These are phyloP conservation scores for Eimeria brunetti DNA, from an alignment of 169 alveolate genomes.

Conservation along the genomic window DNA sequence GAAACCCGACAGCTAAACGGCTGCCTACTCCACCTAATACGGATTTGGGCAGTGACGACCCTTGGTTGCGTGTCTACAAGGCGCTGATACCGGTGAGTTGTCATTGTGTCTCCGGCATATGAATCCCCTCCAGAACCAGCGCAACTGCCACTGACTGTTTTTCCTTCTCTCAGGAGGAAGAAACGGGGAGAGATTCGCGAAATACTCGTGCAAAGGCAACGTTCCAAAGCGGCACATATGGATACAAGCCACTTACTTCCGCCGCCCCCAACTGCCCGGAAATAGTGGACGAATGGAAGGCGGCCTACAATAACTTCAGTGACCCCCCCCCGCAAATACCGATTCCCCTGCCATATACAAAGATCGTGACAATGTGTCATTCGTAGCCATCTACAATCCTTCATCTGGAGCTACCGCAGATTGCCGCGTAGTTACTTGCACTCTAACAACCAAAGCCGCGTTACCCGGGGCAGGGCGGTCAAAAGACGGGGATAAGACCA, in stretches of 20 bases:
- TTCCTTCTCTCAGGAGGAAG: background rate
- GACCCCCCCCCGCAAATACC: background rate
- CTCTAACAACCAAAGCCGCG: background rate
- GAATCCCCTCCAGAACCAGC: background rate
- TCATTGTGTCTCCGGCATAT: background rate
- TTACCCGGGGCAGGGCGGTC: background rate
- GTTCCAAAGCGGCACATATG: background rate
- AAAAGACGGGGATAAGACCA: background rate
- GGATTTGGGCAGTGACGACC: no score
- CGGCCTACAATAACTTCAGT: background rate
- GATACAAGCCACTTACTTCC: background rate
- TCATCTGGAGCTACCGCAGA: background rate
- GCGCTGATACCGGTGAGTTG: constrained; percentile 20
- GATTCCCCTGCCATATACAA: background rate
- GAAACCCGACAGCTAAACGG: background rate
- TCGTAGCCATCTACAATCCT: constrained; percentile 19
- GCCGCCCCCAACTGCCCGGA: background rate
- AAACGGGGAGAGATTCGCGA: no score
- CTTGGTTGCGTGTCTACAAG: background rate
- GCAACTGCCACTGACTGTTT: background rate
- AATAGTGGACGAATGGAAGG: background rate
- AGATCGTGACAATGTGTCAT: background rate
- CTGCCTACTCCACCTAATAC: background rate
- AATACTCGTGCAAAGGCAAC: background rate
- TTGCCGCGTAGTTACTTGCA: background rate